A percentile compares a stretch with the other conserved stretches of the same genome.
phyloP scores from a whole-genome alignment of 148 eudicot genomes.

The Diospyros kaki region DNA sequence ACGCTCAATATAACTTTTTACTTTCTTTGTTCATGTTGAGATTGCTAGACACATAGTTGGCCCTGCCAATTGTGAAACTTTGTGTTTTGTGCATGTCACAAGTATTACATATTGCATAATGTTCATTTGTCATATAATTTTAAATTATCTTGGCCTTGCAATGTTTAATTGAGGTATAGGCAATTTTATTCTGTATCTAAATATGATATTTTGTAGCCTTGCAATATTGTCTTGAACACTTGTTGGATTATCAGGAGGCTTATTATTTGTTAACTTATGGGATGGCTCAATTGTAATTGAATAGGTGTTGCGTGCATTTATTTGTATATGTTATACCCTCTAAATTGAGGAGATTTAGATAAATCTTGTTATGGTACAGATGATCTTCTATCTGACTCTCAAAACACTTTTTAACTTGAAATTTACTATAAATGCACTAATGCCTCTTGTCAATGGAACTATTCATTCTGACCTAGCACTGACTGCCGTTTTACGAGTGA shows the following conservation, averaged over 20 bases:
- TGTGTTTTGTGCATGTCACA: not conserved
- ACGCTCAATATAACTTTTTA: not conserved
- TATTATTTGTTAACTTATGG: not conserved
- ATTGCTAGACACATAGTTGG: not conserved
- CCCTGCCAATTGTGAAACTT: not conserved
- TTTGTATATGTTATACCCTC: not conserved
- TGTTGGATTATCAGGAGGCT: not conserved
- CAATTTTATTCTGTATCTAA: not conserved
- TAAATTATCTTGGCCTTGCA: not conserved
- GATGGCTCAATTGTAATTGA: not conserved
- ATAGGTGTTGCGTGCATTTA: not conserved
- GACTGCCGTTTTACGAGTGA: not conserved
- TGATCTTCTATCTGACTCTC: no score
- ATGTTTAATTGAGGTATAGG: no score
- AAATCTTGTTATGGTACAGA: not conserved
- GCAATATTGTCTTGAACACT: not conserved
- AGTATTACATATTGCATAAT: not conserved
- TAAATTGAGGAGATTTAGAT: not conserved
- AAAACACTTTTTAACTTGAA: no score
- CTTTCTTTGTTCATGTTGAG: not conserved
- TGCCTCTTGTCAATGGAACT: not conserved
- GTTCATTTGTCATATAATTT: not conserved
- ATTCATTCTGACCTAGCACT: not conserved
- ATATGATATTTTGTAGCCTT: not conserved
- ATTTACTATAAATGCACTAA: not conserved